A percentile compares a stretch with the other conserved stretches of the same genome.
phyloP scores from a whole-genome alignment of 202 grass and related monocot species.

The Panicum hallii region DNA sequence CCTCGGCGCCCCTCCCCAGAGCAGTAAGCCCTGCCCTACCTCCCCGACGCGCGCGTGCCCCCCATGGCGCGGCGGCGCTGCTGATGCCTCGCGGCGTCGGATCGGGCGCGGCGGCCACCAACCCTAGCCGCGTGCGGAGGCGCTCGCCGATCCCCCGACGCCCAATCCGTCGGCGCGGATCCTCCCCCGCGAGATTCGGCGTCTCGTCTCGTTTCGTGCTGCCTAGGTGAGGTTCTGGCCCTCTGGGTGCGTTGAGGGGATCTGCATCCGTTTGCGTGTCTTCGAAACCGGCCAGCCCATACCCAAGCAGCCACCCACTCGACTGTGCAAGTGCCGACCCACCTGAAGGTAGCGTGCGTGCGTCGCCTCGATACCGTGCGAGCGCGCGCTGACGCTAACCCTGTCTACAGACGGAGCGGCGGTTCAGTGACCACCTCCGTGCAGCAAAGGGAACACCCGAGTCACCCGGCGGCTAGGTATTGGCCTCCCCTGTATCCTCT shows the following conservation, averaged over 20 bases:
- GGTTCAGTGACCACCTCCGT: not conserved
- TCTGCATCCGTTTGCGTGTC: not conserved
- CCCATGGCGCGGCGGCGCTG: conserved; percentile 9
- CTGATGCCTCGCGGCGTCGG: conserved; percentile 42
- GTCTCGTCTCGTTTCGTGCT: not conserved
- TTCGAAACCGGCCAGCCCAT: not conserved
- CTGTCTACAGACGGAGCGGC: not conserved
- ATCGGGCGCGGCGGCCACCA: conserved; percentile 42
- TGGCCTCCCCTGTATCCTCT: not conserved
- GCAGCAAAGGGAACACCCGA: not conserved
- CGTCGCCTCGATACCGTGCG: not conserved
- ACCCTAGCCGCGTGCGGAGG: conserved; percentile 9
- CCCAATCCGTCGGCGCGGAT: conserved; percentile 23
- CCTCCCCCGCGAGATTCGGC: not conserved
- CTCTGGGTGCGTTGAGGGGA: not conserved
- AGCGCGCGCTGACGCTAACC: conserved; percentile 9
- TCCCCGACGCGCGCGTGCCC: not conserved
- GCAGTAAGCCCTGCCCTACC: not conserved
- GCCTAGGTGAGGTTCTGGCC: conserved; percentile 34
- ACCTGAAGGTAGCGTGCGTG: not conserved
- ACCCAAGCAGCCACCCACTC: not conserved
- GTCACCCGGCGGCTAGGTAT: not conserved
- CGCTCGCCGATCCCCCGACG: conserved; percentile 3
- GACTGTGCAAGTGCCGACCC: not conserved
- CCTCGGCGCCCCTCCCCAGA: not conserved